These are phyloP conservation scores for Fonsecaea nubica DNA, from an alignment of 2,329 filamentous ascomycete genomes.

Conservation along the genomic window DNA sequence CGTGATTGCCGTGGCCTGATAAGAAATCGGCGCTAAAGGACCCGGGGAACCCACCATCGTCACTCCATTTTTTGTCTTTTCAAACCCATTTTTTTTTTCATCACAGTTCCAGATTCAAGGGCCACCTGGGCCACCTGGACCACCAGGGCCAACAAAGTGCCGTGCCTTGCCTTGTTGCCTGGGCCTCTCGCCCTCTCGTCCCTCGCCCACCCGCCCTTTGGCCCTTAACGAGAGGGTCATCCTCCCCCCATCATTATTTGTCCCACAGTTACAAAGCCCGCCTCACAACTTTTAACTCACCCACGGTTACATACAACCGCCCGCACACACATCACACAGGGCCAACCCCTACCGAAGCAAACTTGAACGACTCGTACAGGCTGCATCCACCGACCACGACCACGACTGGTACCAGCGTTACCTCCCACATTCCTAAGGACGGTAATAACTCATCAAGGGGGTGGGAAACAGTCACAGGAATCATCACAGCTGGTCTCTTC, in stretches of 20 bases:
- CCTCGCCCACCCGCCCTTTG: not conserved
- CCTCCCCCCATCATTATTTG: constrained; percentile 12
- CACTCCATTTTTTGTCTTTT: constrained; percentile 4
- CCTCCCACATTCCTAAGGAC: constrained; percentile 14
- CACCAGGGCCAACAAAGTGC: constrained; percentile 10
- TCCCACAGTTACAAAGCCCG: constrained; percentile 16
- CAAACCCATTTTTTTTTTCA: constrained; percentile 3
- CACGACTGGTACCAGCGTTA: not conserved
- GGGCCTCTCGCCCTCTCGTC: not conserved
- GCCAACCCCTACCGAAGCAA: constrained; percentile 2
- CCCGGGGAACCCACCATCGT: constrained; percentile 7
- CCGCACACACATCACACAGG: constrained; percentile 1
- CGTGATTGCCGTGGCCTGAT: constrained; percentile 18
- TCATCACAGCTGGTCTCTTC: constrained; percentile 11
- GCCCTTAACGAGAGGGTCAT: not conserved
- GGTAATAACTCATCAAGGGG: constrained; percentile 1
- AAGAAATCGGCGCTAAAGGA: constrained; percentile 19
- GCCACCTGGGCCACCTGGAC: too few species aligned
- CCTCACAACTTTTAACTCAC: constrained; percentile 10
- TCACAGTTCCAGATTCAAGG: constrained; percentile 3
- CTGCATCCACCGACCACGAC: not conserved
- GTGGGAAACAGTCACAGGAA: not conserved
- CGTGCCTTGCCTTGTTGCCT: constrained; percentile 7
- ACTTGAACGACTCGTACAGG: not conserved
- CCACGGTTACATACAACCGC: constrained; percentile 15